Evolutionary conservation across 1,284 basidiomycete genomes (phyloP), one percentile per base, ranked within the genome.

Genomic region (Trichosporon sp.): DNA sequence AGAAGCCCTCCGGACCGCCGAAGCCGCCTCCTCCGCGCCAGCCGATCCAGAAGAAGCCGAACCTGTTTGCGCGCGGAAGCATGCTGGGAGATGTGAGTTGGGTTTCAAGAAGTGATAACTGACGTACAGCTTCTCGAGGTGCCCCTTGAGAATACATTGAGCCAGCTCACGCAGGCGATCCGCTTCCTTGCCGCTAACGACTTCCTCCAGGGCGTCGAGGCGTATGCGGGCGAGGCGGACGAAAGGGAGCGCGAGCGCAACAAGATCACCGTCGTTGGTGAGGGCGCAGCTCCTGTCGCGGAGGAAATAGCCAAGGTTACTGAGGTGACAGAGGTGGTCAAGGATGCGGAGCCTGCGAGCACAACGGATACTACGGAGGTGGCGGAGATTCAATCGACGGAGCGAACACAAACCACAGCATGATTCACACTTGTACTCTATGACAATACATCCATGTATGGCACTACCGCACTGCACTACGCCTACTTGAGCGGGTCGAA

Each of bases 121-220:
- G 40, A 71, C 54, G 1, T 16, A 7, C 61, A 83, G 80, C 72
- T 83, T 11, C 87, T 98, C 5, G 86, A 91, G 21, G 92, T 91
- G 11, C 96, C 98, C 79, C 94, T 98, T 66, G 89, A 91, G 35
- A 89, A 94, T 78, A 96, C 96, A 0, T 88, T 97, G 4, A 94
- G 93, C 1, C 96, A 97, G 81, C 86, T 98, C 1, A 93, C 94
- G 0, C 96, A 98, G 83, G 93, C 92, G 1, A 92, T 98, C 77
- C 90, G 90, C 40, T 99, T 98, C 83, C 84, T 98, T 14, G 93
- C 94, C 1, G 91, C 93, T 74, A 99, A 99, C 77, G 90, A 94
- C 78, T 96, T 96, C 85, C 85, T 99, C 14, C 85, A 88, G 64
- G 88, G 89, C 65, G 94, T 98, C 0, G 96, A 98, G 83, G 83